Percentiles rank a stretch among this genome's conserved stretches.
Evolutionary conservation across 805 yeast species (phyloP).

Genomic region (Monosporozyma aerobia): DNA sequence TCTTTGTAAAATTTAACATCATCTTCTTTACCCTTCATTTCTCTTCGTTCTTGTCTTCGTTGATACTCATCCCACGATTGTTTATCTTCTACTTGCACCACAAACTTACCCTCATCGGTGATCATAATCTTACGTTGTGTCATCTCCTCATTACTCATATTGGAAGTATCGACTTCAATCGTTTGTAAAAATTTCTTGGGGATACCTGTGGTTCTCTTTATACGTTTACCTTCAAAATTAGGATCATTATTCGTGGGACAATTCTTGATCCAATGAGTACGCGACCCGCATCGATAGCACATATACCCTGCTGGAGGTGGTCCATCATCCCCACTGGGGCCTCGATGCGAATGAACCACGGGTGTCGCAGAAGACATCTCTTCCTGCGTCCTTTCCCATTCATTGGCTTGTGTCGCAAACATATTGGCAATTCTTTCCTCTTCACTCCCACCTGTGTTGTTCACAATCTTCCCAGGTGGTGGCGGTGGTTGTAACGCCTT

Average conservation of each 20-base stretch:
- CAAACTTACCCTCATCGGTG: constrained; percentile 92
- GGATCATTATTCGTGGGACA: constrained; percentile 95
- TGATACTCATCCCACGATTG: constrained; percentile 86
- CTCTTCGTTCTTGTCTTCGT: constrained; percentile 39
- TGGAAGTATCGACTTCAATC: constrained; percentile 40
- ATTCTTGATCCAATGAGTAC: constrained; percentile 91
- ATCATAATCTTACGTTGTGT: constrained; percentile 59
- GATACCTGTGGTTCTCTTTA: constrained; percentile 92
- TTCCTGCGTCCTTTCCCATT: constrained; percentile 92
- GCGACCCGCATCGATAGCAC: constrained; percentile 93
- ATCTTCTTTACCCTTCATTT: constrained; percentile 27
- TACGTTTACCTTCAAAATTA: constrained; percentile 83
- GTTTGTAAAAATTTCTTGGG: constrained; percentile 88
- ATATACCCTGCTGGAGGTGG: constrained; percentile 91
- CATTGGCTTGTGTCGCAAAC: constrained; percentile 89
- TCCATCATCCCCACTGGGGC: constrained; percentile 38
- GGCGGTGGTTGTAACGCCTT: constrained; percentile 12
- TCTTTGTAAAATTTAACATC: constrained; percentile 33
- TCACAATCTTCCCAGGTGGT: constrained; percentile 8
- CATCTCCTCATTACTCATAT: constrained; percentile 59
- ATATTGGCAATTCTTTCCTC: constrained; percentile 82
- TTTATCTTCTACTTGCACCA: constrained; percentile 89
- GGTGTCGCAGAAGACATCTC: constrained; percentile 80
- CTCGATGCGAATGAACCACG: constrained; percentile 37
- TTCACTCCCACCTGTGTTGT: constrained; percentile 49